phyloP scores from a whole-genome alignment of 202 grass and related monocot genomes.

The Eragrostis tef region DNA sequence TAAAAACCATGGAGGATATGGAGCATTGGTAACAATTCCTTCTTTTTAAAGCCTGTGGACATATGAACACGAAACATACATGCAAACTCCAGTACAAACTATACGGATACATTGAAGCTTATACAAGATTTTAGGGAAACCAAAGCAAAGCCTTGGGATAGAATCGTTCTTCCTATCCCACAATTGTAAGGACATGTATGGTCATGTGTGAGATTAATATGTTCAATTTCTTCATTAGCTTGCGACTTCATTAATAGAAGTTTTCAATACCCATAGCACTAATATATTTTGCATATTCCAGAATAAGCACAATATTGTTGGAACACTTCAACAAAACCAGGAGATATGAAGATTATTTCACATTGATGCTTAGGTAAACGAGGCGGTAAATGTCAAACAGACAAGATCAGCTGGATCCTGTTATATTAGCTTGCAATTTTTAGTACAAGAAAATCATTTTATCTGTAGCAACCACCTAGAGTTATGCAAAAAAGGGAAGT shows the following conservation, averaged over 20 bases:
- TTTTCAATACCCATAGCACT: neutral
- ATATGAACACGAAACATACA: conserved; percentile 41
- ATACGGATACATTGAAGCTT: neutral
- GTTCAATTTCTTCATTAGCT: neutral
- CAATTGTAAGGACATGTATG: neutral
- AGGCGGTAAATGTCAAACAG: conserved; percentile 2
- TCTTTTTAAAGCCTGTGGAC: conserved; percentile 51
- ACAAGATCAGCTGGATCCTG: neutral
- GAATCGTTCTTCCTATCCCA: neutral
- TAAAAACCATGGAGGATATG: conserved; percentile 40
- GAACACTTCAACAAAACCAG: neutral
- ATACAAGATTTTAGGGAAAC: conserved; percentile 28
- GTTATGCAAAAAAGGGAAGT: neutral
- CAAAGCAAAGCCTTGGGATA: neutral
- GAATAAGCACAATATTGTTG: neutral
- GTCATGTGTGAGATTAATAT: neutral
- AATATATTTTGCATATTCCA: neutral
- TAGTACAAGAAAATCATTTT: neutral
- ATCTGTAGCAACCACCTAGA: neutral
- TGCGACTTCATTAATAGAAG: neutral
- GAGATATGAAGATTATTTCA: neutral
- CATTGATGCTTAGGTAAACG: neutral
- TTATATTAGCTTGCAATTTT: neutral
- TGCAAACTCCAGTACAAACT: conserved; percentile 33
- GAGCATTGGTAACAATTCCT: conserved; percentile 44